Base-by-base conservation (phyloP, 2,329 filamentous ascomycete species). In the Fusarium acutatum region DNA sequence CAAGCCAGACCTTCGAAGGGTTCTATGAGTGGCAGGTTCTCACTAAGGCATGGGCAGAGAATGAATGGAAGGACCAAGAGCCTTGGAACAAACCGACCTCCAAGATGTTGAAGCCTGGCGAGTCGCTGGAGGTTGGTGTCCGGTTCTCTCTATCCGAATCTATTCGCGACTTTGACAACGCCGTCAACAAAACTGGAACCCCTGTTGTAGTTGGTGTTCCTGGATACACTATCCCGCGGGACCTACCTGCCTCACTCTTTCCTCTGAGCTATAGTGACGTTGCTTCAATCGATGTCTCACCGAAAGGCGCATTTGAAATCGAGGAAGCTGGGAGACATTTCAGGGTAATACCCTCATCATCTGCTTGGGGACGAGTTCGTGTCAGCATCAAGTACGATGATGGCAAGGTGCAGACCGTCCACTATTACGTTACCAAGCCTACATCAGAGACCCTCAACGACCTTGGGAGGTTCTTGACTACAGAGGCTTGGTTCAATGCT, bases 1-100 rank as follows among this genome's bases (percentile, higher is more conserved):
- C 81, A 10, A 87, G 84, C 50, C 88, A 90, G 71, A 87, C 85
- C 0, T 91, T 88, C 66, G 89, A 91, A 73, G 89, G 88, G 1
- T 85, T 88, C 68, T 91, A 91, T 66, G 88, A 90, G 71, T 91
- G 88, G 88, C 86, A 90, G 72, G 83, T 87, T 0, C 82, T 88
- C 58, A 86, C 83, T 18, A 83, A 85, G 62, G 88, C 88, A 0
- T 90, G 85, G 79, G 86, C 87, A 0, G 86, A 90, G 67, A 85
- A 85, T 0, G 88, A 91, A 73, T 91, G 89, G 89, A 82, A 81
- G 2, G 75, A 64, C 1, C 80, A 79, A 1, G 76, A 81, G 5
- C 88, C 89, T 0, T 91, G 89, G 89, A 91, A 91, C 72, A 43
- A 78, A 6, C 83, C 88, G 1, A 86, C 86, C 0, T 88, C 88